Evolutionary conservation across 371 early-diverging fungal species (phyloP), one percentile per base, ranked within the genome.

Genomic region (Umbelopsis sp.): DNA sequence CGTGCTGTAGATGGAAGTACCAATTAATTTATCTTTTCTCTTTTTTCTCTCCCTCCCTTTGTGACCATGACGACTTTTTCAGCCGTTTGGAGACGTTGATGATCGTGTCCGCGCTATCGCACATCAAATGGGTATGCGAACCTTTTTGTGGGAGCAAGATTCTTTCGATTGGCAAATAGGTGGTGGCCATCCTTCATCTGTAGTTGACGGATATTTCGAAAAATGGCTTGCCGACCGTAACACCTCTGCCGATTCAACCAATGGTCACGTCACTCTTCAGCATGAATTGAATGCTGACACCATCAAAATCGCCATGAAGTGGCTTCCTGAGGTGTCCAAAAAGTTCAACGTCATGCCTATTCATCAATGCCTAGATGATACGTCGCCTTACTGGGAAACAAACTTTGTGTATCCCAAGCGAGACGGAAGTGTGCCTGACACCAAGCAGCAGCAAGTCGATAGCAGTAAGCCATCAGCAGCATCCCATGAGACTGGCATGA

Each of bases 331-430:
- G 24, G 69, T 86, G 7, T 74, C 80, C 44, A 63, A 77, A 63
- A 63, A 69, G 2, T 83, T 81, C 53, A 76, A 77, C 44, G 82
- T 83, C 20, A 72, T 86, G 66, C 86, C 83, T 12, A 80, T 82
- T 35, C 78, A 81, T 14, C 76, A 80, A 45, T 87, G 85, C 50
- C 67, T 84, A 35, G 80, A 83, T 65, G 84, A 84, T 45, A 63
- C 81, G 7, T 73, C 79, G 24, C 87, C 87, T 37, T 87, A 85
- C 67, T 74, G 72, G 71, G 87, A 86, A 69, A 50, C 78, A 35
- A 32, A 41, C 1, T 81, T 74, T 72, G 70, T 74, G 1, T 81
- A 81, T 50, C 79, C 82, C 4, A 77, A 76, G 0, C 57, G 75
- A 16, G 70, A 76, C 20, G 38, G 63, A 9, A 70, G 68, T 1